Evolutionary conservation across 2,329 filamentous ascomycete species (phyloP), one percentile per base, ranked within the genome.

Genomic region (Penicillium corylophilum): DNA sequence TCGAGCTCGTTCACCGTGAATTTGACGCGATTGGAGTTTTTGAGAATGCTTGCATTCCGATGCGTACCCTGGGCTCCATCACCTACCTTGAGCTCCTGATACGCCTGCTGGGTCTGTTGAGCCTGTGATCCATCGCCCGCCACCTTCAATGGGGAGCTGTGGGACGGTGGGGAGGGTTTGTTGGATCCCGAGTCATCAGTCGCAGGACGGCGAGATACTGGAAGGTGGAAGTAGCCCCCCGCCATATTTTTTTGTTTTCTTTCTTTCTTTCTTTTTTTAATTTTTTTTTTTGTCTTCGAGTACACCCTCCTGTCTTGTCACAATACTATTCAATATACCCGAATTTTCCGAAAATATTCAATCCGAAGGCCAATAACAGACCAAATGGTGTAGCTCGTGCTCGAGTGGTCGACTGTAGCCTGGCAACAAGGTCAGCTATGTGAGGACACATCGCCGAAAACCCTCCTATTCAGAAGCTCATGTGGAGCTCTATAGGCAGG

Each of bases 21-120:
- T 44, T 71, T 67, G 52, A 70, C 60, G 47, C 65, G 66, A 65
- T 71, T 72, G 54, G 70, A 56, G 57, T 46, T 62, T 49, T 64
- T 68, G 39, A 65, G 63, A 66, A 69, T 71, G 53, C 68, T 64
- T 61, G 64, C 70, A 72, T 72, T 72, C 70, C 65, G 61, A 56
- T 63, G 54, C 59, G 53, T 70, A 57, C 58, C 59, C 61, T 66
- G 69, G 56, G 62, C 61, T 46, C 54, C 63, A 48, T 61, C 50
- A 45, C 64, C 64, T 43, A 48, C 44, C 28, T 24, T 50, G 23
- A 26, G 28, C 38, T 53, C 29, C 38, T 49, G 51, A 50, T 54
- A 55, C 31, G 56, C 20, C 36, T 55, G 54, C 23, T 55, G 53
- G 41, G 60, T 58, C 41, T 56, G 51, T 24, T 55, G 53, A 39